Evolutionary conservation across 129 eudicot genomes (phyloP).

Genomic region (Lactuca sativa): DNA sequence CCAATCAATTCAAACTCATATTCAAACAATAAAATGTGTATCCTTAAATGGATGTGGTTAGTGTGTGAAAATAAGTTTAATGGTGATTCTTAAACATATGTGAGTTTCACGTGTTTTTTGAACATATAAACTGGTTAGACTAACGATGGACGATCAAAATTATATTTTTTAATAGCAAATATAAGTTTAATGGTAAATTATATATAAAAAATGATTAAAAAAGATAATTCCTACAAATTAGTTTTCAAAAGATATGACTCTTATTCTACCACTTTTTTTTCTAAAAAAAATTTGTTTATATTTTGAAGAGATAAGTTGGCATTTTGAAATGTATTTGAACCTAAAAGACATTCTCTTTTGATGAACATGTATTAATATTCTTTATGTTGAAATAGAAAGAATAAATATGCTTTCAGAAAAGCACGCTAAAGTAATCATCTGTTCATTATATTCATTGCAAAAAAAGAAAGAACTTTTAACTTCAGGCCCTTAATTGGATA

Average conservation of each 20-base stretch:
- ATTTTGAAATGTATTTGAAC: slow-evolving; percentile 10
- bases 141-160: too few relatives aligned
- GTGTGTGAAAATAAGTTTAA: too few relatives aligned
- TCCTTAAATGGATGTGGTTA: too few relatives aligned
- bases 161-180: too few relatives aligned
- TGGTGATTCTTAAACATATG: too few relatives aligned
- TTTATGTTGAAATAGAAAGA: slow-evolving; percentile 3
- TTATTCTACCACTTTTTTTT: slow-evolving; percentile 4
- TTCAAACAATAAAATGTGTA: too few relatives aligned
- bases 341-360: slow-evolving; percentile 9
- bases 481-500: not conserved
- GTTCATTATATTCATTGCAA: not conserved
- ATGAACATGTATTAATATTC: slow-evolving; percentile 7
- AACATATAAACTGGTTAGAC: too few relatives aligned
- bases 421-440: not conserved
- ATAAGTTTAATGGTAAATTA: too few relatives aligned
- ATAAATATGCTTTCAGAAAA: slow-evolving; percentile 12
- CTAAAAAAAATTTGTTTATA: not conserved
- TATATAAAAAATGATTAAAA: too few relatives aligned
- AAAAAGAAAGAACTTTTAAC: not conserved
- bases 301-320: slow-evolving; percentile 11
- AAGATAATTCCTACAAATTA: too few relatives aligned
- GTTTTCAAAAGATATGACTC: not conserved
- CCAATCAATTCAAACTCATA: too few relatives aligned
- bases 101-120: too few relatives aligned